Conservation (phyloP, 1,284 basidiomycete genomes). For the Puccinia triticina region DNA sequence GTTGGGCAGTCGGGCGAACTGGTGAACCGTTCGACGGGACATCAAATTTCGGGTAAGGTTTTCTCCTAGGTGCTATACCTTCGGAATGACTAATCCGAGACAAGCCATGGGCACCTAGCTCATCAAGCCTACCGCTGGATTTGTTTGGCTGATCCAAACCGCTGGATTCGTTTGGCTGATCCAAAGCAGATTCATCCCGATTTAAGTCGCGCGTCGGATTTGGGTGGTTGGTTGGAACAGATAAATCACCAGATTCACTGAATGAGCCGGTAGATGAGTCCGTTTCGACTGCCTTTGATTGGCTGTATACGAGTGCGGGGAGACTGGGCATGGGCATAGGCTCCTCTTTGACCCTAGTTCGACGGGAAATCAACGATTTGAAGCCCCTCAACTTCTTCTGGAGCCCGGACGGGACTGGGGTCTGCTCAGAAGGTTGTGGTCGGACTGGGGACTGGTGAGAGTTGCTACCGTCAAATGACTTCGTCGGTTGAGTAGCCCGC, state of each 20-base stretch:
- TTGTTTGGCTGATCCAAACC: neutral
- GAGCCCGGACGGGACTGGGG: neutral
- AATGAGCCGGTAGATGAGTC: neutral
- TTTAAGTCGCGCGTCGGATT: neutral
- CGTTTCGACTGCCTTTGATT: neutral
- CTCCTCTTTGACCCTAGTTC: neutral
- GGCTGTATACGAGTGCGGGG: no score
- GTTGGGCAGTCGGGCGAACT: neutral
- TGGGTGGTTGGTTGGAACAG: neutral
- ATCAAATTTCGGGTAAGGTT: neutral
- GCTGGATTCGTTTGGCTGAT: neutral
- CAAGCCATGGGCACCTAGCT: neutral
- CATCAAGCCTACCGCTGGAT: neutral
- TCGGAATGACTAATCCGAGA: neutral
- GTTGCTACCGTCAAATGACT: neutral
- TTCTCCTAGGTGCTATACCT: neutral
- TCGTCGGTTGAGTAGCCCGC: neutral
- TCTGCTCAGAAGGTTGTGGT: constrained; percentile 21
- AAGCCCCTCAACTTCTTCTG: constrained; percentile 22
- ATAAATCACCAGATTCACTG: neutral
- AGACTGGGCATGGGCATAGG: neutral
- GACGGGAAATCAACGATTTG: constrained; percentile 24
- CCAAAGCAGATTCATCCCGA: neutral
- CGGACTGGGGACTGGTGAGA: neutral
- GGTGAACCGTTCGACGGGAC: neutral